Conservation (phyloP, 164 flowering plant species). For the Magnolia kwangsiensis region DNA sequence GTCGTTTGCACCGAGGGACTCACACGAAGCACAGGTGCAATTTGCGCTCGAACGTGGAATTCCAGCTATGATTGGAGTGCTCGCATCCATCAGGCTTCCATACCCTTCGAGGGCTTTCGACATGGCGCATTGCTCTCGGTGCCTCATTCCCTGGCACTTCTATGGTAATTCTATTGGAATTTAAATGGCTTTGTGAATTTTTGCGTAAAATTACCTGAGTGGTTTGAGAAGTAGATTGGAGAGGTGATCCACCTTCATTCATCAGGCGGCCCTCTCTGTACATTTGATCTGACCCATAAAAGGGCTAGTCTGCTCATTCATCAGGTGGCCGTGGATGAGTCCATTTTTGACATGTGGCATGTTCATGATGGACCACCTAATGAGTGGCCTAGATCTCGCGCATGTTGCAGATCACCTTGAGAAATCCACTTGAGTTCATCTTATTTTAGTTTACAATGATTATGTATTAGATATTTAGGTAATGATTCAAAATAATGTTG, state of each 20-base stretch:
- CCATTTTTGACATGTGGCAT: too few relatives aligned
- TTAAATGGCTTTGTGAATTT: not conserved
- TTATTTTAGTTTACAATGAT: too few relatives aligned
- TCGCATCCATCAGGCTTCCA: constrained; percentile 73
- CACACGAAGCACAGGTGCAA: constrained; percentile 88
- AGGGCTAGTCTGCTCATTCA: not conserved
- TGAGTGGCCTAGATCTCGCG: too few relatives aligned
- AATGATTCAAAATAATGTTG: too few relatives aligned
- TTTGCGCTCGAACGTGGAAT: constrained; percentile 91
- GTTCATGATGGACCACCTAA: too few relatives aligned
- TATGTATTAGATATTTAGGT: too few relatives aligned
- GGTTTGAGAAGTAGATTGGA: not conserved
- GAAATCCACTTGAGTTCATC: too few relatives aligned
- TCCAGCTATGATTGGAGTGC: constrained; percentile 80
- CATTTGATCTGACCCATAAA: not conserved
- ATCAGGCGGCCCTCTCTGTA: not conserved
- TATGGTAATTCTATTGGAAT: constrained; percentile 33
- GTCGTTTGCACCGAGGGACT: constrained; percentile 89
- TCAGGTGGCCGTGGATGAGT: not conserved
- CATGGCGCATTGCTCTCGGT: constrained; percentile 95
- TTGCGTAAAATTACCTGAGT: not conserved
- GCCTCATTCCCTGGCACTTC: constrained; percentile 89
- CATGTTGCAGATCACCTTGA: too few relatives aligned
- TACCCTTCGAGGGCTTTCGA: constrained; percentile 90
- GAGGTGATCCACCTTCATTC: not conserved